Base-by-base conservation (phyloP, 768 basidiomycete genomes). In the Tricholoma matsutake region DNA sequence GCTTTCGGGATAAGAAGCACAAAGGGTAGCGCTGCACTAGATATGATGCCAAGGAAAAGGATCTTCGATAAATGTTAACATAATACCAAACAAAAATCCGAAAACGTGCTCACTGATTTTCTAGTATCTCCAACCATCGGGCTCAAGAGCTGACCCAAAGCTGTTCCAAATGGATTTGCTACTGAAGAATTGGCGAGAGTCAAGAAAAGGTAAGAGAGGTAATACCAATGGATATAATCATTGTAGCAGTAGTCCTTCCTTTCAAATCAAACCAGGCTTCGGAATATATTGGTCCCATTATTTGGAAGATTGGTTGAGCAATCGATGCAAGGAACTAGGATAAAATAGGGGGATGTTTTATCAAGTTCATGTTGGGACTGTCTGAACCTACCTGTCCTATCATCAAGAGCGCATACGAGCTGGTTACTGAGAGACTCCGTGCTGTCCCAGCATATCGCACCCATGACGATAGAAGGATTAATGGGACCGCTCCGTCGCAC, bases 221-320 rank as follows among this genome's bases (percentile, higher is more conserved):
- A 72, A 58, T 58, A 83, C 84, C 76, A 47, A 86, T 82, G 6
- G 82, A 79, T 31, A 84, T 66, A 18, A 83, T 68, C 83, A 84
- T 86, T 1, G 82, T 94, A 11, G 90, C 90, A 0, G 92, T 93
- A 2, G 89, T 92, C 43, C 92, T 80, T 13, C 87, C 85, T 61
- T 82, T 77, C 52, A 92, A 73, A 62, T 89, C 85, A 67, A 94
- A 94, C 92, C 92, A 94, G 32, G 75, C 83, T 69, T 94, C 89
- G 0, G 92, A 92, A 72, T 88, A 94, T 56, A 83, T 86, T 1
- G 92, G 90, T 5, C 88, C 89, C 8, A 93, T 74, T 25, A 94
- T 82, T 73, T 91, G 91, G 71, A 85, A 93, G 13, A 87, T 76
- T 2, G 91, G 86, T 67, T 91, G 88, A 2, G 89, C 77, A 51